Base-by-base conservation (phyloP, 139 green algal genomes). In the Tetradesmus lagerheimii region DNA sequence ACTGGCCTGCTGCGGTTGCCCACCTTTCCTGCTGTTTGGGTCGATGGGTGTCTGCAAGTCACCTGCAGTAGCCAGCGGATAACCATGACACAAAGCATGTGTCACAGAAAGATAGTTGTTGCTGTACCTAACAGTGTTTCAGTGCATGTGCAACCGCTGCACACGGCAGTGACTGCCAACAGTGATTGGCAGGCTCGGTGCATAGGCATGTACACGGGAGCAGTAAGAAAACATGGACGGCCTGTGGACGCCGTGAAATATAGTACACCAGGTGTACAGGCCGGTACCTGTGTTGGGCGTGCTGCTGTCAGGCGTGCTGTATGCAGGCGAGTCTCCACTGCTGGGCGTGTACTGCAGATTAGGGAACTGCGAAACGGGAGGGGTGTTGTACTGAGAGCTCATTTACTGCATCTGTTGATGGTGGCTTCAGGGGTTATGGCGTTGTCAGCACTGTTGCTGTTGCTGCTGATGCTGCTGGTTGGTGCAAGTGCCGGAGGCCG, bases 261-360 rank as follows among this genome's bases (percentile, higher is more conserved):
- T n/a, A n/a, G n/a, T 4, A n/a, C n/a, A 31, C 23, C 20, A 71
- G 57, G 31, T 71, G 80, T 71, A 47, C 39, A 37, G n/a, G 67
- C 18, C 12, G n/a, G n/a, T 86, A 34, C 45, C 57, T 86, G 80
- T 41, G 80, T 53, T 47, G 80, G 53, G 29, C 25, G 80, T 71
- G 57, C 57, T 71, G 57, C 57, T 71, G 57, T 71, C 75, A 20
- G 75, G 75, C 16, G 83, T 79, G 38, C 57, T 80, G 83, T 45
- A 64, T 45, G 31, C 82, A 53, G 50, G 82, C 75, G 34, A 77
- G n/a, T 43, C 57, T 62, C 35, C 83, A 57, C 83, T 88, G 83
- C 62, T 88, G 45, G 83, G 62, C 18, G 83, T 88, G 80, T 86
- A 86, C 31, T 74, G 45, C 45, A 86, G n/a, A 4, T 35, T 86